Percentiles rank a stretch among this genome's conserved stretches.
These are phyloP conservation scores for Chrysosporium keratinophilum DNA, from an alignment of 2,329 filamentous ascomycete species.

Conservation along the genomic window DNA sequence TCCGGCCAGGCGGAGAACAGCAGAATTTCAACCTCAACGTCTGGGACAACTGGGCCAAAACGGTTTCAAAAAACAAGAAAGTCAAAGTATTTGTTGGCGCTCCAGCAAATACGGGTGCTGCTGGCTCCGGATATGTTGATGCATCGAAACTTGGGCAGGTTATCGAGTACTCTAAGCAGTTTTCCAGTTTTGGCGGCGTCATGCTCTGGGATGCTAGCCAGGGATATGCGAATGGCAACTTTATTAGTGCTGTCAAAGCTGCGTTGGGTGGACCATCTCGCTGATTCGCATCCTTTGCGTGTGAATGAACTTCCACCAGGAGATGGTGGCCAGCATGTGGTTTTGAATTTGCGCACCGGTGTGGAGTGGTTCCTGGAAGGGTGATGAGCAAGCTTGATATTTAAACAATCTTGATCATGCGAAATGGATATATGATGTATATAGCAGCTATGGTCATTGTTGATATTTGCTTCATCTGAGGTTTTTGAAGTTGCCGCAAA, in stretches of 20 bases:
- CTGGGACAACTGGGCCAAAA: conserved; percentile 58
- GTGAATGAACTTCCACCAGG: too few species aligned
- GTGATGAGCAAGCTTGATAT: too few species aligned
- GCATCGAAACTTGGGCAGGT: conserved; percentile 41
- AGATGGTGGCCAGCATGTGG: too few species aligned
- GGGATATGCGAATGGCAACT: conserved; percentile 49
- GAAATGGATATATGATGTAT: too few species aligned
- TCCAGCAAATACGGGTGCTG: conserved; percentile 44
- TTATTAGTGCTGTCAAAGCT: conserved; percentile 39
- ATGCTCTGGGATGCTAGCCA: conserved; percentile 62
- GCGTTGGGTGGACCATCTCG: conserved; percentile 21
- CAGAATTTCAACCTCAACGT: conserved; percentile 51
- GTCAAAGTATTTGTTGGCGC: conserved; percentile 55
- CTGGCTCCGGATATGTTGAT: conserved; percentile 47
- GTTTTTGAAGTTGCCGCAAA: too few species aligned
- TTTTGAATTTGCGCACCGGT: too few species aligned
- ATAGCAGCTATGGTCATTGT: too few species aligned
- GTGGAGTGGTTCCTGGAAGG: too few species aligned
- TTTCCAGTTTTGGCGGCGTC: conserved; percentile 53
- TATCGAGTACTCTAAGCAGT: conserved; percentile 46
- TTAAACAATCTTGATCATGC: too few species aligned
- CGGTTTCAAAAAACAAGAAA: conserved; percentile 45
- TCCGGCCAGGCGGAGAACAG: conserved; percentile 38
- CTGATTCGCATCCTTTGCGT: too few species aligned
- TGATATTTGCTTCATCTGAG: too few species aligned